Evolutionary conservation across 192 early-diverging fungal species (phyloP).

Genomic region (Coemansia biformis): DNA sequence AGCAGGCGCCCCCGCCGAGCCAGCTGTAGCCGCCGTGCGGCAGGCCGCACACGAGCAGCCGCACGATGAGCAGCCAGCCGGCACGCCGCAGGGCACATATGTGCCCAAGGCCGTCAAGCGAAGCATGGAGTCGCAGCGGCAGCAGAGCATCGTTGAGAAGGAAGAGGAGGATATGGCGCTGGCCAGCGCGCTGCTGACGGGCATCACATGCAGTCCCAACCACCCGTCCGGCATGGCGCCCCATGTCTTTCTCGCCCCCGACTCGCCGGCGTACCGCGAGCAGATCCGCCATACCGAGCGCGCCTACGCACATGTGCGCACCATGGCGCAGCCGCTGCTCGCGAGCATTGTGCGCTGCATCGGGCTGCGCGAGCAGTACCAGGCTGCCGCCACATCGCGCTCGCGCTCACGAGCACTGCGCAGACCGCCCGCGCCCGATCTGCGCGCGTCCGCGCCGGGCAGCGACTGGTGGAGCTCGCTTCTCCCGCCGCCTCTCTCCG

Average conservation of each 20-base stretch:
- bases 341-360: slow-evolving; percentile 42
- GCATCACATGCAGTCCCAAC: slow-evolving; percentile 34
- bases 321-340: slow-evolving; percentile 30
- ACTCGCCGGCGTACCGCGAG: slow-evolving; percentile 31
- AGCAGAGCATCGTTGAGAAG: slow-evolving; percentile 46
- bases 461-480: slow-evolving; percentile 45
- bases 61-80: slow-evolving; percentile 2
- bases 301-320: slow-evolving; percentile 28
- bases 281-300: slow-evolving; percentile 39
- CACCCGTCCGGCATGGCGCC: slow-evolving; percentile 34
- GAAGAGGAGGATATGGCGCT: slow-evolving; percentile 41
- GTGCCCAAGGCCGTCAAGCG: slow-evolving; percentile 33
- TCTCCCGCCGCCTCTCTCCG: slow-evolving; percentile 29
- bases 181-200: slow-evolving; percentile 32
- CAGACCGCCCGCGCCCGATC: slow-evolving; percentile 1
- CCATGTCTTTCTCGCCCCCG: slow-evolving; percentile 29
- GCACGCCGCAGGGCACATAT: slow-evolving; percentile 2
- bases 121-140: slow-evolving; percentile 49
- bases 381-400: slow-evolving; percentile 15
- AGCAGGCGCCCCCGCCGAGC: no score
- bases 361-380: slow-evolving; percentile 32
- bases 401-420: slow-evolving; percentile 19
- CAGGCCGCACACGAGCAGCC: slow-evolving; percentile 5
- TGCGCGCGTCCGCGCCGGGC: not conserved
- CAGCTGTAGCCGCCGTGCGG: no score